A percentile compares a stretch with the other conserved stretches of the same genome.
phyloP scores from a whole-genome alignment of 176 grass and related monocot genomes.

The Elymus sibiricus region DNA sequence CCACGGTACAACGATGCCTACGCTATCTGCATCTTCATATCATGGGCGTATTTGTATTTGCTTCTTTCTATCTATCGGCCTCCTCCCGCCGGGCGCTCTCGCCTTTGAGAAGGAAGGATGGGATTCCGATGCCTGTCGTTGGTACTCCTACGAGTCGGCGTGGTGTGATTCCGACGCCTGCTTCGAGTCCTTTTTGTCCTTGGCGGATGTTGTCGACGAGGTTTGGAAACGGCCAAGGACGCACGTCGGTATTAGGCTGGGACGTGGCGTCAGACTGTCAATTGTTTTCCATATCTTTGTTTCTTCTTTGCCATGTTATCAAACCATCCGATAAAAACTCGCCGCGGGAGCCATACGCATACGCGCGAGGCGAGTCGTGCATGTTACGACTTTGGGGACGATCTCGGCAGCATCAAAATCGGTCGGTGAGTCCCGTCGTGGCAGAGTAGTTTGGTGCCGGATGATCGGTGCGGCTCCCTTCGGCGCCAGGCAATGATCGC shows the following conservation, averaged over 20 bases:
- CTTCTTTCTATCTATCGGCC: neutral
- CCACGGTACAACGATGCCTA: neutral
- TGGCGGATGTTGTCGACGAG: neutral
- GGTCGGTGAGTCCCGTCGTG: neutral
- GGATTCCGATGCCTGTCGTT: neutral
- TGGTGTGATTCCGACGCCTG: neutral
- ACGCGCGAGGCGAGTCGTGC: neutral
- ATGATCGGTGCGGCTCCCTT: neutral
- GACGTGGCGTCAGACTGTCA: neutral
- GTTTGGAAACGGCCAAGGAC: neutral
- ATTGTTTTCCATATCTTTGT: neutral
- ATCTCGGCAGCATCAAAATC: neutral
- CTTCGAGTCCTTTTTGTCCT: neutral
- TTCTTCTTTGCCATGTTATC: neutral
- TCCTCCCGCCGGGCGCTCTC: neutral
- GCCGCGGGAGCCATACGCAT: neutral
- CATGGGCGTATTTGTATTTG: neutral
- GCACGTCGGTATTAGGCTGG: neutral
- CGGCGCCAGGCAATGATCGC: neutral
- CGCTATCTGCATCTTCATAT: neutral
- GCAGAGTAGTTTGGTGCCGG: neutral
- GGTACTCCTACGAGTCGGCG: neutral
- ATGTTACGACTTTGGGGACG: neutral
- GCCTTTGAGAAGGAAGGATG: neutral
- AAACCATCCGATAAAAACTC: neutral